Base-by-base conservation (phyloP, 2,329 filamentous ascomycete species). In the Colletotrichum sp. region DNA sequence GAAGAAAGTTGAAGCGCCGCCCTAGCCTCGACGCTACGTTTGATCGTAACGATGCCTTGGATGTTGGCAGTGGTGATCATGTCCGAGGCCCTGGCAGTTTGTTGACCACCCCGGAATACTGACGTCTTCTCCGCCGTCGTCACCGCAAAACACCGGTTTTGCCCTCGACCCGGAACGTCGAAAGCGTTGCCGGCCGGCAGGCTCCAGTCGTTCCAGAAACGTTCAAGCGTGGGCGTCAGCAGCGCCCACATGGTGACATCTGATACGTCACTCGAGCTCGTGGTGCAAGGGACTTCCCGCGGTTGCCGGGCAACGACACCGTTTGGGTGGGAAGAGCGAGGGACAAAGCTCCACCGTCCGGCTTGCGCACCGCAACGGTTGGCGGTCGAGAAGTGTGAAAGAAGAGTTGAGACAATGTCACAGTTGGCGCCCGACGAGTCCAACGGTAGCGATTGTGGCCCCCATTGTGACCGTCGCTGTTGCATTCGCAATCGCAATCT, bases 261-360 rank as follows among this genome's bases (percentile, higher is more conserved):
- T 65, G 69, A 71, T 78, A 77, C 77, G 77, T 78, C 75, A 77
- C 77, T 18, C 43, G 48, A 26, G 60, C 58, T 28, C n/a, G 52
- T 65, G 61, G 61, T 55, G 32, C 69, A 67, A 78, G 75, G 77
- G 75, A 72, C 68, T 67, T 64, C 69, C 77, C 72, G 72, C 21
- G 32, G 77, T 78, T 78, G 77, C 77, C 36, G 64, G 72, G 77
- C 75, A 78, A 78, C 77, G 66, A 32, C 4, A 21, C 57, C 55
- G 73, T 72, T 67, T 63, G 24, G 52, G 34, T 43, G n/a, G 58
- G 67, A 67, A 36, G 24, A 10, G 30, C 18, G 26, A 66, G n/a
- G 21, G 24, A 38, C 28, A 18, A 26, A 57, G 48, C 38, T 57
- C 65, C 48, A 67, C 30, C 28, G 18, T 36, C 24, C 30, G 63